These are phyloP conservation scores for Steccherinum ochraceum DNA, from an alignment of 768 basidiomycete species.

Conservation along the genomic window DNA sequence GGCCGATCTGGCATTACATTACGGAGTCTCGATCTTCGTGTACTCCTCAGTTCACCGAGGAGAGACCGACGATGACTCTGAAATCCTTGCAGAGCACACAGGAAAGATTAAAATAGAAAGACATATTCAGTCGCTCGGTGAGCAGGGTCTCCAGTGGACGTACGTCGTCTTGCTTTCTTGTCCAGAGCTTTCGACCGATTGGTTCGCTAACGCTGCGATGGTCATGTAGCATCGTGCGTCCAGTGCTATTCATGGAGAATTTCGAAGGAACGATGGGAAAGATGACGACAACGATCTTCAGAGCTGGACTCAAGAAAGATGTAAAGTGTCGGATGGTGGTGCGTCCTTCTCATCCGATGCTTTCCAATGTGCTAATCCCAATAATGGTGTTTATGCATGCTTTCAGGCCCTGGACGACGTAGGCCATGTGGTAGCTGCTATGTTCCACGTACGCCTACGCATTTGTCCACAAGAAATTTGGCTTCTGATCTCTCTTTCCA, in stretches of 20 bases:
- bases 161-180: slow-evolving; percentile 17
- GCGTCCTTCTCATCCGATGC: slow-evolving; percentile 9
- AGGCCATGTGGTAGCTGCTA: slow-evolving; percentile 7
- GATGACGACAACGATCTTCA: slow-evolving; percentile 28
- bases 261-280: slow-evolving; percentile 32
- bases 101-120: slow-evolving; percentile 34
- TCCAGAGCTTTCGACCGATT: not conserved
- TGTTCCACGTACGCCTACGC: slow-evolving; percentile 6
- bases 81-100: slow-evolving; percentile 20
- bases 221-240: slow-evolving; percentile 29
- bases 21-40: slow-evolving; percentile 26
- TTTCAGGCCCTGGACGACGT: slow-evolving; percentile 12
- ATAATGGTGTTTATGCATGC: not conserved
- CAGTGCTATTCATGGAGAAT: slow-evolving; percentile 40
- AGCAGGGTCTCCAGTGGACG: slow-evolving; percentile 32
- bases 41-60: slow-evolving; percentile 35
- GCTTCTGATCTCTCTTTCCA: not conserved
- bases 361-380: not conserved
- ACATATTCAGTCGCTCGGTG: slow-evolving; percentile 26
- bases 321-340: slow-evolving; percentile 31
- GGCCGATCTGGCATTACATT: slow-evolving; percentile 32
- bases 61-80: slow-evolving; percentile 27
- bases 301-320: slow-evolving; percentile 25
- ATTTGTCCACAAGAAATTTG: not conserved
- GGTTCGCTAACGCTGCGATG: not conserved